A percentile compares a stretch with the other conserved stretches of the same genome.
phyloP scores from a whole-genome alignment of 2,329 filamentous ascomycete genomes.

The Xylaria polymorpha region DNA sequence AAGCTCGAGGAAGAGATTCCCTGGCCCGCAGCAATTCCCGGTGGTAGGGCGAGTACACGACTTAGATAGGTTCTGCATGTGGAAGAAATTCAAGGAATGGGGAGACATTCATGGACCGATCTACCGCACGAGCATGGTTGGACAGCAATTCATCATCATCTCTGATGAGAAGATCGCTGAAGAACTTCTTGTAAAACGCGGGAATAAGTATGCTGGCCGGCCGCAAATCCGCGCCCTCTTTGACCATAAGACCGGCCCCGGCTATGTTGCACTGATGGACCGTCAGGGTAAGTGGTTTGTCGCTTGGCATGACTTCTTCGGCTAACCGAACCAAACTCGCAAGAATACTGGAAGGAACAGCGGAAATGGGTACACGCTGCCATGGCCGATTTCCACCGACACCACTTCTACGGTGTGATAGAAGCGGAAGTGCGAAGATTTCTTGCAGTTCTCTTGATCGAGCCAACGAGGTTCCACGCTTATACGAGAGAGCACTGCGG shows the following conservation, averaged over 20 bases:
- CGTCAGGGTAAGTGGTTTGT: constrained; percentile 55
- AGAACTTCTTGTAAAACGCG: constrained; percentile 61
- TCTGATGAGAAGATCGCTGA: constrained; percentile 61
- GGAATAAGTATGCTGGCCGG: constrained; percentile 63
- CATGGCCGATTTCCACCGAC: constrained; percentile 55
- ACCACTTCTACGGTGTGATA: constrained; percentile 61
- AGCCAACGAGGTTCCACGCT: constrained; percentile 59
- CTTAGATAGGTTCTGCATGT: constrained; percentile 58
- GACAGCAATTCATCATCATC: constrained; percentile 54
- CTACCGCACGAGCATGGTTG: constrained; percentile 50
- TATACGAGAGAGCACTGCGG: constrained; percentile 62
- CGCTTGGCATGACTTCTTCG: background rate
- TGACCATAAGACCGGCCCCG: constrained; percentile 60
- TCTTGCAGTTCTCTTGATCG: constrained; percentile 59
- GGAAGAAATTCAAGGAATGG: constrained; percentile 60
- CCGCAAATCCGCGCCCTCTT: constrained; percentile 62
- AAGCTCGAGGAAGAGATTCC: constrained; percentile 51
- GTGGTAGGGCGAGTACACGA: constrained; percentile 62
- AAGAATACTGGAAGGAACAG: constrained; percentile 61
- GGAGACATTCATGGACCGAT: constrained; percentile 49
- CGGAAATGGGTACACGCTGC: constrained; percentile 65
- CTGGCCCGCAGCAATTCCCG: constrained; percentile 61
- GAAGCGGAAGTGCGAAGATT: constrained; percentile 60
- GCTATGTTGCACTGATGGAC: constrained; percentile 64
- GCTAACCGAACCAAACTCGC: constrained; percentile 1